These are phyloP conservation scores for Pelargonium nanum DNA, from an alignment of 345 rosid species.

Conservation along the genomic window DNA sequence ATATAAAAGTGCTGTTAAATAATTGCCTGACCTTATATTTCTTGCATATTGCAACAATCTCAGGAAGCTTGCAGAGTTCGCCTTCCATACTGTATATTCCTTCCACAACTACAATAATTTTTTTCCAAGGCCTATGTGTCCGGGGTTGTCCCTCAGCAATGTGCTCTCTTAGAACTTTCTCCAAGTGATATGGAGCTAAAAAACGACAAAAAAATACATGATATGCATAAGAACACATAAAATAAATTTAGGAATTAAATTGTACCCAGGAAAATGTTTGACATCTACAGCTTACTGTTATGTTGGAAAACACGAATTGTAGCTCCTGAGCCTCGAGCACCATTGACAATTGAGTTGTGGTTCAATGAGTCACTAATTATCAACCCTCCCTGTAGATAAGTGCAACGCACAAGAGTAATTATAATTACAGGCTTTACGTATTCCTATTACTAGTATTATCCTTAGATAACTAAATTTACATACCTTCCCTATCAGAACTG, in stretches of 20 bases:
- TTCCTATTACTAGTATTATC: no score
- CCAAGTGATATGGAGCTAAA: constrained; percentile 87
- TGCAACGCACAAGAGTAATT: background rate
- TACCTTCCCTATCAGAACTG: constrained; percentile 83
- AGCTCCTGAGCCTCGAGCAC: constrained; percentile 97
- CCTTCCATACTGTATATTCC: constrained; percentile 99
- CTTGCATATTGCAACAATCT: constrained; percentile 80
- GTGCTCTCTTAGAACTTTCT: constrained; percentile 83
- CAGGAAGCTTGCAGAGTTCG: constrained; percentile 82
- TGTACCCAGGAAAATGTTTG: background rate
- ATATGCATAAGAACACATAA: constrained; percentile 1
- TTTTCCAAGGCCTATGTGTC: constrained; percentile 94
- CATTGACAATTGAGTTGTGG: constrained; percentile 90
- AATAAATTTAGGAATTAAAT: background rate
- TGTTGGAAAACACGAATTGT: constrained; percentile 89
- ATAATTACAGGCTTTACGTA: background rate
- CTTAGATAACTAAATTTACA: constrained; percentile 6
- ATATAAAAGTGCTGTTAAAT: background rate
- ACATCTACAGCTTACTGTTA: constrained; percentile 50
- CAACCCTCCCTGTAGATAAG: constrained; percentile 59
- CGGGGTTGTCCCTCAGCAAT: constrained; percentile 89
- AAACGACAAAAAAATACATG: constrained; percentile 11
- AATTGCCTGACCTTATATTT: constrained; percentile 58
- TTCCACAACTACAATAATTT: constrained; percentile 76
- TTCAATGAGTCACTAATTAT: constrained; percentile 90